Base-by-base conservation (phyloP, 371 early-diverging fungal species). In the Sanchytrium tribonematis region DNA sequence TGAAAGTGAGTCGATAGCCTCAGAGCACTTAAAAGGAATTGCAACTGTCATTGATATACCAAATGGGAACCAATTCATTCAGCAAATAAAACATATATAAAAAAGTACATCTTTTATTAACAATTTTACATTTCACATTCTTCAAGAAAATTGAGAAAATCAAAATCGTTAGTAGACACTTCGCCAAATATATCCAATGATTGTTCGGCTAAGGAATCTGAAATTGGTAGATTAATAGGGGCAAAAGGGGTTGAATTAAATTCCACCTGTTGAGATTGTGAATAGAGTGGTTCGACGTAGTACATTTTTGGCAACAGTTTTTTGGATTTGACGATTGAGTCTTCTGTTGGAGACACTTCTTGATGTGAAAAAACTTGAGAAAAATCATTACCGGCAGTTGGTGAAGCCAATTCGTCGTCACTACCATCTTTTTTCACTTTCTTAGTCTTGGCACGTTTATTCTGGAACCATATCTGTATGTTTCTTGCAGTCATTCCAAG, bases 401-500 rank as follows among this genome's bases (percentile, higher is more conserved):
- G 48, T 12, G 48, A 48, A 12, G 48, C 5, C 48, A 12, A 5
- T 22, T 48, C 48, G 48, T 48, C 48, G 22, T 22, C 22, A 48
- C 5, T 22, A 22, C 22, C 22, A 22, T 48, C 48, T 22, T 48
- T 48, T 48, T 48, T 48, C 48, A 48, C 12, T 22, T 48, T 48
- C 48, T 48, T 48, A 22, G 48, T 48, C 48, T 48, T 48, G 48
- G 48, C 48, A 12, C 48, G 5, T 48, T 22, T 48, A 73, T 83
- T 83, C 71, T 83, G 83, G 72, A 83, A 83, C 83, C 83, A 83
- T 30, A 83, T 78, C 70, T 80, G 81, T 16, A 83, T 78, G 68
- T 76, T 75, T 31, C 80, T 71, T 31, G 74, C 78, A 5, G 82
- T 78, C 78, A 83, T 80, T 12, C 75, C 75, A 31, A 81, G 74